Percentiles rank a stretch among this genome's conserved stretches.
These are phyloP conservation scores for Isoetes engelmannii DNA, from an alignment of 83 land plant species.

Conservation along the genomic window DNA sequence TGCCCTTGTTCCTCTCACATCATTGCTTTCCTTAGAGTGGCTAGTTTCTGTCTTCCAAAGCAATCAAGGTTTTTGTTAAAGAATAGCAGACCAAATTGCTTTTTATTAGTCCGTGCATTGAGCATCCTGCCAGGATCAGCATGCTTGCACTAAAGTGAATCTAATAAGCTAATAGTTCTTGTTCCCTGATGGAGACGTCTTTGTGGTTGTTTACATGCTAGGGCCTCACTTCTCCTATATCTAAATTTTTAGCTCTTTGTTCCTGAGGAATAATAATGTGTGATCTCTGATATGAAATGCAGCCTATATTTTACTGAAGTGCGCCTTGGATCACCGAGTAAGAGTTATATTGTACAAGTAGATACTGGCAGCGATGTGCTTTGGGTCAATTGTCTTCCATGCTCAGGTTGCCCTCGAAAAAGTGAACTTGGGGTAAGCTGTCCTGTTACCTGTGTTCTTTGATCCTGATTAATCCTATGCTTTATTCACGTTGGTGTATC, in stretches of 20 bases:
- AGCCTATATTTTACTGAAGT: constrained; percentile 75
- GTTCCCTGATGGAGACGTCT: too few relatives aligned
- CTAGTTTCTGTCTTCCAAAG: too few relatives aligned
- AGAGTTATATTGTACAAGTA: constrained; percentile 70
- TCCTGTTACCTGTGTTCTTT: neutral
- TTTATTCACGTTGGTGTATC: neutral
- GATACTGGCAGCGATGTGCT: constrained; percentile 88
- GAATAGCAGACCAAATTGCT: too few relatives aligned
- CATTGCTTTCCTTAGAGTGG: too few relatives aligned
- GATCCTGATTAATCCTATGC: neutral
- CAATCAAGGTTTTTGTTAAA: too few relatives aligned
- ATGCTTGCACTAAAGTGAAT: too few relatives aligned
- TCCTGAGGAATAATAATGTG: too few relatives aligned
- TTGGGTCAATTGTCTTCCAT: constrained; percentile 82
- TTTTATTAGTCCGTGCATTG: too few relatives aligned
- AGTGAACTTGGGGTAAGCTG: constrained; percentile 54
- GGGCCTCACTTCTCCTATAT: neutral
- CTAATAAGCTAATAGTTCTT: too few relatives aligned
- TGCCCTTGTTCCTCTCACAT: neutral
- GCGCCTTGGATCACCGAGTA: constrained; percentile 60
- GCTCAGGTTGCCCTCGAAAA: constrained; percentile 56
- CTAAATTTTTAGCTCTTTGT: neutral
- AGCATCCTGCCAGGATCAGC: too few relatives aligned
- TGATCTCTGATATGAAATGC: neutral
- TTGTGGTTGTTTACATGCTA: neutral